phyloP scores from a whole-genome alignment of 1,284 basidiomycete species.

The Psilocybe mexicana region DNA sequence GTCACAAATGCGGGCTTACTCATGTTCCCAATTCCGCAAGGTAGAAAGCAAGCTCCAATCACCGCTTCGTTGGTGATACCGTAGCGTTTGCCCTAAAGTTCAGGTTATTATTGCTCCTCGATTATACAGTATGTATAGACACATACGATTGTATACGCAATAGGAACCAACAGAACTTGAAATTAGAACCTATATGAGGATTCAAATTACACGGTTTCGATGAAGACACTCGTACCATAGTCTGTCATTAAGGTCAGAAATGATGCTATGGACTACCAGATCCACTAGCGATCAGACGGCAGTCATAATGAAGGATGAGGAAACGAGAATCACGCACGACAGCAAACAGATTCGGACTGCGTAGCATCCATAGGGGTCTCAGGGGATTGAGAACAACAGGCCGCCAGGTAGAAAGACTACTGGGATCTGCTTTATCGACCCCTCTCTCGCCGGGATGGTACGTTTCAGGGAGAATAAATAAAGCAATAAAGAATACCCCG shows the following conservation, averaged over 20 bases:
- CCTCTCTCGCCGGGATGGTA: conserved; percentile 37
- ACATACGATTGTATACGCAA: conserved; percentile 28
- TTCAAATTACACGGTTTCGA: not conserved
- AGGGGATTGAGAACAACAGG: conserved; percentile 34
- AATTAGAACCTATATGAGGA: not conserved
- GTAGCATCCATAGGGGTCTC: conserved; percentile 29
- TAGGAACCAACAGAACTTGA: conserved; percentile 25
- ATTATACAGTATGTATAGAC: not conserved
- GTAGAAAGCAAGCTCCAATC: conserved; percentile 38
- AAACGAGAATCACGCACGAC: conserved; percentile 26
- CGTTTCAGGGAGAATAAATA: conserved; percentile 69
- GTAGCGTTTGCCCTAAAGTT: conserved; percentile 31
- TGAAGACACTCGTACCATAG: conserved; percentile 18
- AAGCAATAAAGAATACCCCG: conserved; percentile 45
- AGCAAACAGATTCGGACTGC: conserved; percentile 33
- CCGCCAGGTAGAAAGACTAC: conserved; percentile 19
- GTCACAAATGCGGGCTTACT: conserved; percentile 18
- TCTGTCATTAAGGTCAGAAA: conserved; percentile 20
- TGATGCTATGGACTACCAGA: conserved; percentile 18
- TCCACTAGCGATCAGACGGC: not conserved
- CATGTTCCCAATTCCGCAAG: conserved; percentile 35
- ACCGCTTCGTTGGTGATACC: conserved; percentile 34
- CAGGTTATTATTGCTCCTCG: not conserved
- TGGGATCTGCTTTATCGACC: conserved; percentile 29
- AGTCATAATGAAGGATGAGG: not conserved